A percentile compares a stretch with the other conserved stretches of the same genome.
These are phyloP conservation scores for Penicillium polonicum DNA, from an alignment of 2,329 filamentous ascomycete species.

Conservation along the genomic window DNA sequence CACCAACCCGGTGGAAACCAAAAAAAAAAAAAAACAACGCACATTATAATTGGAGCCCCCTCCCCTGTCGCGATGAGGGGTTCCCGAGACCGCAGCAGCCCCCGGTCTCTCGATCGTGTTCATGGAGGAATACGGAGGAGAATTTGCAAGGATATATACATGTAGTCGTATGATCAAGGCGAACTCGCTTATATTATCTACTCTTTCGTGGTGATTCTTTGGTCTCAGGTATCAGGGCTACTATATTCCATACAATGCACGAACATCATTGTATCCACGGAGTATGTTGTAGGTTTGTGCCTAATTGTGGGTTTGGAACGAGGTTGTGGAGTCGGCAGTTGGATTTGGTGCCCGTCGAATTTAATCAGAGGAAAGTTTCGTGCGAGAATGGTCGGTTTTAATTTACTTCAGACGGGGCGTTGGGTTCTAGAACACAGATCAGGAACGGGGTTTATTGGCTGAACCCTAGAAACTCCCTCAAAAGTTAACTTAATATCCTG, in stretches of 20 bases:
- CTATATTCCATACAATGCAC: background rate
- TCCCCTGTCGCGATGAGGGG: background rate
- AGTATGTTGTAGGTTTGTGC: background rate
- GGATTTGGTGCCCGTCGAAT: background rate
- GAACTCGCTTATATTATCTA: background rate
- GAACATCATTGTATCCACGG: background rate
- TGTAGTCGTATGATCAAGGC: background rate
- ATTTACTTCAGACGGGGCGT: constrained; percentile 6
- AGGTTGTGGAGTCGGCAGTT: background rate
- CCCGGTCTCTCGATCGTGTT: background rate
- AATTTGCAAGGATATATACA: background rate
- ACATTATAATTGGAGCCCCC: background rate
- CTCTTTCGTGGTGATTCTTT: too few relatives aligned
- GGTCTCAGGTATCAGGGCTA: background rate
- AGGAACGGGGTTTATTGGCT: background rate
- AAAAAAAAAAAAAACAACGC: background rate
- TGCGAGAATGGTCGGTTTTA: background rate
- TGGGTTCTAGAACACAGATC: constrained; percentile 1
- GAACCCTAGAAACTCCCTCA: background rate
- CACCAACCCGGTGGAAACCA: background rate
- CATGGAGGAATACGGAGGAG: background rate
- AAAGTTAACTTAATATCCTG: background rate
- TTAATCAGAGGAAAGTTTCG: constrained; percentile 2
- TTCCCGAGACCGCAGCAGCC: background rate
- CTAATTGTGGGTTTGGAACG: background rate